Conservation (phyloP, 2,329 filamentous ascomycete genomes). For the Stagonosporopsis chrysanthemi region DNA sequence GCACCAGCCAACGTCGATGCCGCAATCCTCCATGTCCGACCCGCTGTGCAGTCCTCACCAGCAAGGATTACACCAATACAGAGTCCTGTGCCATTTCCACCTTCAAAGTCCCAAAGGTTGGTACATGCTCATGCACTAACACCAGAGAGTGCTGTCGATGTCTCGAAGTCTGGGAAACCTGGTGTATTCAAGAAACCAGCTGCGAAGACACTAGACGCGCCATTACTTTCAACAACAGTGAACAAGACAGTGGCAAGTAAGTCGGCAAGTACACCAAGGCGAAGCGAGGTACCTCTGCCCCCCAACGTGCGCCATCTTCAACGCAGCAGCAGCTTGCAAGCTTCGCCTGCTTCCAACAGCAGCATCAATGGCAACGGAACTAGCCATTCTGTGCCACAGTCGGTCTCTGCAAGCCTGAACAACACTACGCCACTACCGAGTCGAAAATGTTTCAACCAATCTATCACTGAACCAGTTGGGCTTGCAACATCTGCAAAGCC, state of each 20-base stretch:
- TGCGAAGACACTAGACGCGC: neutral
- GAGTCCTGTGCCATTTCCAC: slow-evolving; percentile 17
- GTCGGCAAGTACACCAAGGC: neutral
- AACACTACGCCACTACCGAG: neutral
- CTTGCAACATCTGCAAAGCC: neutral
- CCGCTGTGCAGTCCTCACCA: neutral
- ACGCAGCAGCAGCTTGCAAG: slow-evolving; percentile 4
- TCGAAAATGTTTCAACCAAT: neutral
- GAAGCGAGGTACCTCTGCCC: slow-evolving; percentile 8
- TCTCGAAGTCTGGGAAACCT: neutral
- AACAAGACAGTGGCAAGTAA: neutral
- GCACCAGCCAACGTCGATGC: neutral
- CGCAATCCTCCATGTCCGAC: neutral
- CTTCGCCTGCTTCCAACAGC: slow-evolving; percentile 1
- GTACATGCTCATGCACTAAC: neutral
- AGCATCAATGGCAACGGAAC: neutral
- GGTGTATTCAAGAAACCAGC: slow-evolving; percentile 17
- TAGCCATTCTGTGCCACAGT: neutral
- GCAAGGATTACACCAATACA: neutral
- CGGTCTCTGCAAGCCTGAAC: neutral
- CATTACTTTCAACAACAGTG: neutral
- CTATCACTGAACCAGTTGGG: neutral
- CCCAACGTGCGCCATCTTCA: slow-evolving; percentile 3
- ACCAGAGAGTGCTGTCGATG: neutral
- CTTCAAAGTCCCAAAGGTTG: slow-evolving; percentile 7